phyloP scores from a whole-genome alignment of 495 filamentous ascomycete genomes.

The Penicillium cataractarum region DNA sequence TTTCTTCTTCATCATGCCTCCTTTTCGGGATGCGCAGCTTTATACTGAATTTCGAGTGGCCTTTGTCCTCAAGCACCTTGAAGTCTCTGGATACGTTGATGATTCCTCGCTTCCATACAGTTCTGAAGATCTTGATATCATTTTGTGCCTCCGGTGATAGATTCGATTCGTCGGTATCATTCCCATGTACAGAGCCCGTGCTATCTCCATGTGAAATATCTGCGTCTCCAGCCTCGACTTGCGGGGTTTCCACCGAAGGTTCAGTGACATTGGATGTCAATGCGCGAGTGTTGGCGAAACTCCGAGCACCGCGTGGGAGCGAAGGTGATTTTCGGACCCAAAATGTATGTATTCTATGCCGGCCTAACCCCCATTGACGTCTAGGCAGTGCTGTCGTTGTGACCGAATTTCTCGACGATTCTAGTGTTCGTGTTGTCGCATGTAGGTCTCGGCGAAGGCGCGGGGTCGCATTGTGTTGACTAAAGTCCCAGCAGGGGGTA shows the following conservation, averaged over 20 bases:
- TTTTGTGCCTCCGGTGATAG: not conserved
- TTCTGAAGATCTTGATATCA: not conserved
- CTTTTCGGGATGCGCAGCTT: not conserved
- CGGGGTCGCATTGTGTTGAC: not conserved
- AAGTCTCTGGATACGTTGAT: not conserved
- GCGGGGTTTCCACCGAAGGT: not conserved
- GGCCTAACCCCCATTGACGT: not conserved
- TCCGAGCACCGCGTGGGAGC: not conserved
- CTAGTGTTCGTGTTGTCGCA: slow-evolving; percentile 1
- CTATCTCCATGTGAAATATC: not conserved
- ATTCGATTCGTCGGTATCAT: not conserved
- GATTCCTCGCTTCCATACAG: not conserved
- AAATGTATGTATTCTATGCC: not conserved
- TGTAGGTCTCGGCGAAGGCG: slow-evolving; percentile 10
- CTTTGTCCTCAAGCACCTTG: not conserved
- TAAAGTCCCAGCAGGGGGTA: not conserved
- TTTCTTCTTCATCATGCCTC: not conserved
- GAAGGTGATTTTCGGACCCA: not conserved
- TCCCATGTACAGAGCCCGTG: too few species aligned
- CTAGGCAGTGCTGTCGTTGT: not conserved
- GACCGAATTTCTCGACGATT: not conserved
- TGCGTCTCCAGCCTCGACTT: not conserved
- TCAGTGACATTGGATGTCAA: not conserved
- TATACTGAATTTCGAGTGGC: not conserved
- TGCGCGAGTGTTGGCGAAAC: not conserved